Percentiles rank a stretch among this genome's conserved stretches.
phyloP scores from a whole-genome alignment of 768 basidiomycete genomes.

The Rhizopogon roseolus region DNA sequence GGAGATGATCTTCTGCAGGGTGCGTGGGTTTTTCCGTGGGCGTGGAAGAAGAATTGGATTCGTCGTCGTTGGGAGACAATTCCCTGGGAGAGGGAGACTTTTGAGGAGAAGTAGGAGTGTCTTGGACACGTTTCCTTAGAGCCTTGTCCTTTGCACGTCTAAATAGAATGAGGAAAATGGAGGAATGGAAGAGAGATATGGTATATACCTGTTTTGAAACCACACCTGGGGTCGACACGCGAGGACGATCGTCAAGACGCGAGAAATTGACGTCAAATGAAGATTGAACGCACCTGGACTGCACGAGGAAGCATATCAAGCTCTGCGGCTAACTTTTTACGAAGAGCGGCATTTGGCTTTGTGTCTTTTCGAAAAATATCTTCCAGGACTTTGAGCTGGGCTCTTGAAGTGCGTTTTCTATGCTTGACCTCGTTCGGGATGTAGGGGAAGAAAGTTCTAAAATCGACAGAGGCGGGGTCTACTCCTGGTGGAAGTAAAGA shows the following conservation, averaged over 20 bases:
- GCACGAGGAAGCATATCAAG: conserved; percentile 91
- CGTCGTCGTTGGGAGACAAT: conserved; percentile 23
- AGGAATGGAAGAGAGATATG: background rate
- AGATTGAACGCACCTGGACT: conserved; percentile 69
- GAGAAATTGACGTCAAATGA: conserved; percentile 4
- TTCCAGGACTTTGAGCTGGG: conserved; percentile 89
- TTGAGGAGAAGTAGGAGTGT: conserved; percentile 11
- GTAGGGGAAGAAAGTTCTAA: conserved; percentile 84
- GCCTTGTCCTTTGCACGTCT: conserved; percentile 86
- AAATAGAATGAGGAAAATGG: conserved; percentile 9
- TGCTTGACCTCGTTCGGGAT: conserved; percentile 93
- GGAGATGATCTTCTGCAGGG: conserved; percentile 11
- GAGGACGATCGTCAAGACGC: conserved; percentile 16
- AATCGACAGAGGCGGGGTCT: conserved; percentile 68
- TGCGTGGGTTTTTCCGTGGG: conserved; percentile 34
- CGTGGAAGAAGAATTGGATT: conserved; percentile 26
- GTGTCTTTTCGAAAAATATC: conserved; percentile 81
- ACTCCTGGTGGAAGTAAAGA: conserved; percentile 45
- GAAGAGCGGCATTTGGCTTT: conserved; percentile 80
- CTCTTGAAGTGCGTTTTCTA: conserved; percentile 80
- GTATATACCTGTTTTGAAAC: conserved; percentile 79
- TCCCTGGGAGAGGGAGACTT: conserved; percentile 14
- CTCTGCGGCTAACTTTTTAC: conserved; percentile 76
- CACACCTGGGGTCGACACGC: conserved; percentile 55
- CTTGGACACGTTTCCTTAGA: conserved; percentile 45